Evolutionary conservation across 2,329 filamentous ascomycete species (phyloP), one percentile per base, ranked within the genome.

Genomic region (Dendrostoma leiphaemia): DNA sequence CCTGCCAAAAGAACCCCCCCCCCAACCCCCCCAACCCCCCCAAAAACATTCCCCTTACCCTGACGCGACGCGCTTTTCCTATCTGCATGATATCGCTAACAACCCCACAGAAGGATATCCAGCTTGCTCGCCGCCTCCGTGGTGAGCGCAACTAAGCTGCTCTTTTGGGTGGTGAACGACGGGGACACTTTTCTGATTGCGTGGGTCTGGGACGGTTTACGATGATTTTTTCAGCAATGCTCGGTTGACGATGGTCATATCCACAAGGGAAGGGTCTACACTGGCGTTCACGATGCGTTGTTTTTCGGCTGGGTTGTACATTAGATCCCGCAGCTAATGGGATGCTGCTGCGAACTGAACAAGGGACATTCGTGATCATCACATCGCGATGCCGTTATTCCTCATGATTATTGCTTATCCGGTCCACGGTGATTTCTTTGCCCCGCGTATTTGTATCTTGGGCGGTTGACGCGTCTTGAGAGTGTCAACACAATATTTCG

Each of bases 101-200:
- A 69, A 59, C 41, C 59, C 9, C 64, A 63, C 70, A 75, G 76
- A 97, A 97, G 83, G 93, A 97, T 68, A 97, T 97, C 72, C 93
- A 97, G 79, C 86, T 97, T 48, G 92, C 93, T 69, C 89, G 94
- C 65, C 90, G 94, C 69, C 90, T 99, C 71, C 90, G 94, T 69
- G 94, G 94, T 64, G 92, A 94, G 82, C 88, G 90, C 74, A 91
- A 90, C 81, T 93, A 85, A 84, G 75, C 59, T 57, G 46, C 34
- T n/a, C 57, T 45, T 50, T 56, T 61, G 21, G 56, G 60, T 59
- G 54, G 50, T 23, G 41, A 38, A 34, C 51, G 35, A 48, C 24
- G 38, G 48, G 45, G 52, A 53, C n/a, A n/a, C 37, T 58, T 57
- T 56, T 54, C 45, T 51, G 56, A 58, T 58, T 51, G 50, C 58